Conservation (phyloP, 2,329 filamentous ascomycete genomes). For the Atkinsonella hypoxylon region DNA sequence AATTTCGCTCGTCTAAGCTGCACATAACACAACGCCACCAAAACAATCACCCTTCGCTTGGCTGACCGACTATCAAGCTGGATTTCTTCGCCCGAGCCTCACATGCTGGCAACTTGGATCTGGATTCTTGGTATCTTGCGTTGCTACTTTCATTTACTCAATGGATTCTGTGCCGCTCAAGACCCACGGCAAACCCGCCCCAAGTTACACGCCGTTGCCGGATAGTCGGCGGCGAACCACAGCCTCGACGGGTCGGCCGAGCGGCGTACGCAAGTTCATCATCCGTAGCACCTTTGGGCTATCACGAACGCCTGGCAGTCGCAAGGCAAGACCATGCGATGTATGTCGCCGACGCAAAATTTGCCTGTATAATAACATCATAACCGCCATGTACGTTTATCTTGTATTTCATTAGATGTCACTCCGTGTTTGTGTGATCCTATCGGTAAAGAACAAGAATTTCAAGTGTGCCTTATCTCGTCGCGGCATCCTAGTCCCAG, state of each 20-base stretch:
- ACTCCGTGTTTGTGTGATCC: no score
- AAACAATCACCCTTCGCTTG: no score
- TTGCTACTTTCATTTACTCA: no score
- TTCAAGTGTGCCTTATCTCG: no score
- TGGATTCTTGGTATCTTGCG: background rate
- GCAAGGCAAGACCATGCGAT: conserved; percentile 34
- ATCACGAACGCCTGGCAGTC: conserved; percentile 26
- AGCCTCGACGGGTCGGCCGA: background rate
- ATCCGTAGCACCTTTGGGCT: conserved; percentile 28
- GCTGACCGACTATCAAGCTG: no score
- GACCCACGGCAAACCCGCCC: background rate
- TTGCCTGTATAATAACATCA: conserved; percentile 30
- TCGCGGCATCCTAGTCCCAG: no score
- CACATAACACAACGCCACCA: background rate
- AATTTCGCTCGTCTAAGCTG: background rate
- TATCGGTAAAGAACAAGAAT: no score
- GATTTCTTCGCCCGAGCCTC: background rate
- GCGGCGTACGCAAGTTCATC: conserved; percentile 22
- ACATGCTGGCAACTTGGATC: background rate
- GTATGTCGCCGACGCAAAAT: conserved; percentile 31
- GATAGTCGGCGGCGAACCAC: background rate
- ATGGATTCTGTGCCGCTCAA: background rate
- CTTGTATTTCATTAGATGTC: background rate
- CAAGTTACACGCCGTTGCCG: background rate
- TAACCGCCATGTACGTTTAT: conserved; percentile 28